Percentiles rank a stretch among this genome's conserved stretches.
Conservation (phyloP, 2,329 filamentous ascomycete species). For the Gaeumannomyces sp. region DNA sequence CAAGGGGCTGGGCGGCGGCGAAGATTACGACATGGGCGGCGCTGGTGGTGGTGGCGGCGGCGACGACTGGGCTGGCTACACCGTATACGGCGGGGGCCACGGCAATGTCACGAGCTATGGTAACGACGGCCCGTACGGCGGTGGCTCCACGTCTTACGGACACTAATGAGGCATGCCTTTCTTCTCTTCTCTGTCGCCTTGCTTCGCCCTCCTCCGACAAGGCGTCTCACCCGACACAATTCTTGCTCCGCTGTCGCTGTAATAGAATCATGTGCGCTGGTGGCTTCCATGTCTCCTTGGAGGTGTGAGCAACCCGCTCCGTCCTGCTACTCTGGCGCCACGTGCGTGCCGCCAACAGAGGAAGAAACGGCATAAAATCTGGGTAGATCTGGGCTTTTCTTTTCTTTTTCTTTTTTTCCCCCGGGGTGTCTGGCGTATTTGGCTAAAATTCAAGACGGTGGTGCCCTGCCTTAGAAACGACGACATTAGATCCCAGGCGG, state of each 20-base stretch:
- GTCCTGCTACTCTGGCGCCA: no score
- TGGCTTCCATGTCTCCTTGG: no score
- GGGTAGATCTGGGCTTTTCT: not conserved
- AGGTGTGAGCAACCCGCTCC: not conserved
- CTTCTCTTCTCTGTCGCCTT: not conserved
- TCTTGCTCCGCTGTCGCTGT: not conserved
- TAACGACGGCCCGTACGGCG: conserved; percentile 5
- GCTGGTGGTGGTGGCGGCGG: conserved; percentile 32
- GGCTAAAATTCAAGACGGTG: not conserved
- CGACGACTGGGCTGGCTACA: conserved; percentile 58
- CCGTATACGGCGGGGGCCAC: conserved; percentile 39
- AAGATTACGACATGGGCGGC: conserved; percentile 41
- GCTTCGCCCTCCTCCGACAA: not conserved
- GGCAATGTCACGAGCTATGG: conserved; percentile 8
- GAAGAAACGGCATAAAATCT: not conserved
- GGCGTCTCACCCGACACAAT: not conserved
- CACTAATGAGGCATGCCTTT: not conserved
- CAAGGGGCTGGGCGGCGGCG: conserved; percentile 35
- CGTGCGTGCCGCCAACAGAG: not conserved
- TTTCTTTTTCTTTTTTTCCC: no score
- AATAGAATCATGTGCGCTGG: not conserved
- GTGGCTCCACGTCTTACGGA: conserved; percentile 9
- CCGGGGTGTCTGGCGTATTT: not conserved
- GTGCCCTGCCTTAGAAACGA: not conserved
- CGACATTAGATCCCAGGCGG: not conserved